A percentile compares a stretch with the other conserved stretches of the same genome.
Evolutionary conservation across 1,139 yeast genomes (phyloP).

Genomic region (Scheffersomyces lignicola): DNA sequence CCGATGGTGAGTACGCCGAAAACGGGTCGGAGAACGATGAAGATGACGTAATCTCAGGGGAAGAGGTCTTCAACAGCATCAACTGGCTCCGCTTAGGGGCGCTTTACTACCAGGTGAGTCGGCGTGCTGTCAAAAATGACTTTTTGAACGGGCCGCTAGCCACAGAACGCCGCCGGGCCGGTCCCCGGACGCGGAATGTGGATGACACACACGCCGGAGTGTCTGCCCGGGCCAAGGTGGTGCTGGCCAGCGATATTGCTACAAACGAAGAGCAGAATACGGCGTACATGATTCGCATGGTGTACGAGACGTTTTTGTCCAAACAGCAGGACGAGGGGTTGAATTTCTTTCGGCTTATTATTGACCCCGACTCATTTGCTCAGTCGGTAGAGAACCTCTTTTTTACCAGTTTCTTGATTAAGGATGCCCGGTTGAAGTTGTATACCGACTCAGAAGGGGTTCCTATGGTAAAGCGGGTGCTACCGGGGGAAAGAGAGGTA

Average conservation of each 20-base stretch:
- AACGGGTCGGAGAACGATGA: slow-evolving; percentile 11
- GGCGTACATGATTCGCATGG: slow-evolving; percentile 55
- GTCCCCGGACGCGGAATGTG: slow-evolving; percentile 30
- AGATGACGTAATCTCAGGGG: slow-evolving; percentile 13
- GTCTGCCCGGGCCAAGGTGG: slow-evolving; percentile 53
- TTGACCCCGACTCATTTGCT: slow-evolving; percentile 74
- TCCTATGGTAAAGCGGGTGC: slow-evolving; percentile 29
- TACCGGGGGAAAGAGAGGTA: slow-evolving; percentile 14
- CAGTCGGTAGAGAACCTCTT: slow-evolving; percentile 84
- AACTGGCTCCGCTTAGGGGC: slow-evolving; percentile 67
- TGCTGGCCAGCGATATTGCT: slow-evolving; percentile 51
- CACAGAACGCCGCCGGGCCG: slow-evolving; percentile 53
- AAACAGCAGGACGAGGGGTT: slow-evolving; percentile 38
- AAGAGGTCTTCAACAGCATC: slow-evolving; percentile 34
- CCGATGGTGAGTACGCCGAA: slow-evolving; percentile 6
- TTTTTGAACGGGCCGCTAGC: slow-evolving; percentile 74
- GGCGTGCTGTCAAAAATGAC: slow-evolving; percentile 52
- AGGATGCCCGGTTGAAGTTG: slow-evolving; percentile 65
- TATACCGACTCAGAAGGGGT: slow-evolving; percentile 45
- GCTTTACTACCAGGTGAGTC: slow-evolving; percentile 47
- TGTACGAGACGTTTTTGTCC: slow-evolving; percentile 39
- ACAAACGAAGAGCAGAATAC: slow-evolving; percentile 56
- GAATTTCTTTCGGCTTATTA: slow-evolving; percentile 62
- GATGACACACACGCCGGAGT: slow-evolving; percentile 44
- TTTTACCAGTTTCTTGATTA: slow-evolving; percentile 74